phyloP scores from a whole-genome alignment of 305 asterid genomes.

The Euphrasia arctica region DNA sequence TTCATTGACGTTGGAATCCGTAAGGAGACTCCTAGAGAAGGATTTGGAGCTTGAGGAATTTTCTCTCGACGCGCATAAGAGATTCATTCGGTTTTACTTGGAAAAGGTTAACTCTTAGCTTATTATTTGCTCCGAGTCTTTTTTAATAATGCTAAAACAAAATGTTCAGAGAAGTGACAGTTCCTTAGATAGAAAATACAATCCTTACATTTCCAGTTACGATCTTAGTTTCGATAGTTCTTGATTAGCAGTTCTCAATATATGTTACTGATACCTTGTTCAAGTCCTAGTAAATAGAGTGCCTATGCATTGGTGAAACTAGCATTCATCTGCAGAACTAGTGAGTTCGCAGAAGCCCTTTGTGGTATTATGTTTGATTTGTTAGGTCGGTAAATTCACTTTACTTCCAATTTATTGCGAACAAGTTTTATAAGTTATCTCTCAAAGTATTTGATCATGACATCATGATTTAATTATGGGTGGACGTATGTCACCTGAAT shows the following conservation, averaged over 20 bases:
- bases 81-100: conserved; percentile 52
- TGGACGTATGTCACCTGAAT: background rate
- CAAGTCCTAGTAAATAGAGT: conserved; percentile 7
- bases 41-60: conserved; percentile 63
- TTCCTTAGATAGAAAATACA: background rate
- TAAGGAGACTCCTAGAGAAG: conserved; percentile 76
- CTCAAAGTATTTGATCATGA: conserved; percentile 5
- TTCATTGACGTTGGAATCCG: conserved; percentile 61
- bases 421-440: conserved; percentile 3
- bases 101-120: conserved; percentile 48
- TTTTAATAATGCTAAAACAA: conserved; percentile 5
- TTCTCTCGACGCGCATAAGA: conserved; percentile 79
- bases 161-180: background rate
- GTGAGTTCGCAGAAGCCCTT: background rate
- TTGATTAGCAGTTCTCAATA: background rate
- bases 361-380: conserved; percentile 3
- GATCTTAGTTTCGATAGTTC: too few relatives aligned
- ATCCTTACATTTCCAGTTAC: conserved; percentile 3
- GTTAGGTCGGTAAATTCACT: background rate
- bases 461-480: background rate
- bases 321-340: background rate
- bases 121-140: background rate
- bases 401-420: background rate
- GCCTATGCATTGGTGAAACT: background rate
- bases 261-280: background rate